phyloP scores from a whole-genome alignment of 345 rosid genomes.

The Lepidium sativum region DNA sequence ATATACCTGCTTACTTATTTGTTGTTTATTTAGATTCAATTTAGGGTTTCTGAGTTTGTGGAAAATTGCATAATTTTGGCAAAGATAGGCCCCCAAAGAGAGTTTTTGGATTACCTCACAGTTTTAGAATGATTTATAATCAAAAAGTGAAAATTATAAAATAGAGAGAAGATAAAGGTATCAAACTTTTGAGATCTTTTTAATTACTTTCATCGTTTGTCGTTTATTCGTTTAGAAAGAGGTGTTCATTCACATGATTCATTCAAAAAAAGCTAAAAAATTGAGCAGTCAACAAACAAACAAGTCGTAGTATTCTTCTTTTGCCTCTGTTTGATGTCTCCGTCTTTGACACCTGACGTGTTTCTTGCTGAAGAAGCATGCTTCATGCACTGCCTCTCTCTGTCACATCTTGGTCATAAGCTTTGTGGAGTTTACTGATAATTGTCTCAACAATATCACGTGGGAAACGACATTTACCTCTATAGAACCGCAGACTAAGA shows the following conservation, averaged over 20 bases:
- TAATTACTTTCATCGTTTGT: slow-evolving; percentile 2
- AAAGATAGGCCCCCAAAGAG: slow-evolving; percentile 5
- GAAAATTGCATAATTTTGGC: slow-evolving; percentile 4
- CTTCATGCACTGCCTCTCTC: not conserved
- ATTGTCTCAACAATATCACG: not conserved
- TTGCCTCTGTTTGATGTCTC: slow-evolving; percentile 3
- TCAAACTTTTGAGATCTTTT: slow-evolving; percentile 10
- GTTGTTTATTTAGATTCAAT: not conserved
- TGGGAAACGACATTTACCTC: not conserved
- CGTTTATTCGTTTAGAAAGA: not conserved
- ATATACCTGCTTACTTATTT: not conserved
- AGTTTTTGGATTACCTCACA: slow-evolving; percentile 1
- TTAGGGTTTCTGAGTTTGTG: slow-evolving; percentile 10
- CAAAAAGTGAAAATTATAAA: not conserved
- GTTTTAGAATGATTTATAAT: not conserved
- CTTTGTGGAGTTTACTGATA: not conserved
- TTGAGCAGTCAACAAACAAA: not conserved
- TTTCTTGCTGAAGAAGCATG: slow-evolving; percentile 23
- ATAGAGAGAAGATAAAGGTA: slow-evolving; percentile 1
- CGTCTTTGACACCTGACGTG: slow-evolving; percentile 6
- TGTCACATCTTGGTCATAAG: not conserved
- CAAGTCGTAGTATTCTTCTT: not conserved
- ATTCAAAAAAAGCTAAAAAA: not conserved
- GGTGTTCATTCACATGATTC: slow-evolving; percentile 15
- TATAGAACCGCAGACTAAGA: not conserved